Conservation (phyloP, 2,329 filamentous ascomycete genomes). For the Colletotrichum tabaci region DNA sequence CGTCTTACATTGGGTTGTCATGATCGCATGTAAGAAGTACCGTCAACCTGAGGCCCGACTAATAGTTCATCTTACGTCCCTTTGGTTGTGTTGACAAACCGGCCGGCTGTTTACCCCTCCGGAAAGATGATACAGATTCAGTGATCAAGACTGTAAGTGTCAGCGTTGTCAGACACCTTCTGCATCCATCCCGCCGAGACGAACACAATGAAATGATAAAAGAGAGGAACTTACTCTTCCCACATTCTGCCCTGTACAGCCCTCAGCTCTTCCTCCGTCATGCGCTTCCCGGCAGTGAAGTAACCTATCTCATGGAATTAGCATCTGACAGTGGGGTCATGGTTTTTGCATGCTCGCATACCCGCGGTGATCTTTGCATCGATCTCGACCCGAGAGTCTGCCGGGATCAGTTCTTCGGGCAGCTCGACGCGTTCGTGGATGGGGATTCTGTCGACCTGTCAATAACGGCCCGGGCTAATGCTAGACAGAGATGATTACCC, state of each 20-base stretch:
- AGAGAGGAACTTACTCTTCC: constrained; percentile 77
- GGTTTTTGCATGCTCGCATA: constrained; percentile 58
- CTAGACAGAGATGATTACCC: constrained; percentile 64
- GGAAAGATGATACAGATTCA: constrained; percentile 39
- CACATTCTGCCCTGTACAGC: constrained; percentile 91
- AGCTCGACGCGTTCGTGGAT: constrained; percentile 93
- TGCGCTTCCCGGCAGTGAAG: constrained; percentile 90
- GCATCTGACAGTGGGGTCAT: background rate
- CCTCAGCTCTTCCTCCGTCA: constrained; percentile 88
- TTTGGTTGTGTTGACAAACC: background rate
- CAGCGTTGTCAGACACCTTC: constrained; percentile 15
- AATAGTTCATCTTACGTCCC: background rate
- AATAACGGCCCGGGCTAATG: constrained; percentile 18
- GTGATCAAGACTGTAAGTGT: constrained; percentile 57
- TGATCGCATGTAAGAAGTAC: constrained; percentile 20
- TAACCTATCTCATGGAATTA: constrained; percentile 64
- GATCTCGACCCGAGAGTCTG: constrained; percentile 97
- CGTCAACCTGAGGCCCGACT: background rate
- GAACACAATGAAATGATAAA: background rate
- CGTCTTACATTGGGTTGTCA: constrained; percentile 11
- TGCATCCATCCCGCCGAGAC: background rate
- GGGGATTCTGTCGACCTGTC: constrained; percentile 72
- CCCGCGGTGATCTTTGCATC: constrained; percentile 98
- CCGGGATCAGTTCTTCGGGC: constrained; percentile 93
- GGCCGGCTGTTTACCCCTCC: background rate